These are phyloP conservation scores for Cucumis cinereus DNA, from an alignment of 306 rosid species.

Conservation along the genomic window DNA sequence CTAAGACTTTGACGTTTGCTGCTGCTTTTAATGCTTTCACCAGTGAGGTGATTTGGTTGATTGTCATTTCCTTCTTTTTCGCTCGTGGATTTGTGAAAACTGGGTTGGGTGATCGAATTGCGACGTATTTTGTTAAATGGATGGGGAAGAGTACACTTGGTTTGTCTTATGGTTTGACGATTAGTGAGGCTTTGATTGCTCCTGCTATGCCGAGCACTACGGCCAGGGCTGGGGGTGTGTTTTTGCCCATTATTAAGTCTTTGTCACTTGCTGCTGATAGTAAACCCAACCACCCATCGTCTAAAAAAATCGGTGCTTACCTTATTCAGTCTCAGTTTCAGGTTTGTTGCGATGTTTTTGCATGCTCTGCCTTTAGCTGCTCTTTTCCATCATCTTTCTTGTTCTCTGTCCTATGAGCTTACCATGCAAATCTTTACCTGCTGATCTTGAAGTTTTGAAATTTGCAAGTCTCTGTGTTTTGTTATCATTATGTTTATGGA, in stretches of 20 bases:
- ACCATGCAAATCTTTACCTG: neutral
- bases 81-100: constrained; percentile 97
- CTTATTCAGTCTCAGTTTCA: constrained; percentile 79
- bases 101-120: constrained; percentile 82
- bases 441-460: neutral
- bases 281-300: constrained; percentile 41
- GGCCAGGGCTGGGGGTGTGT: constrained; percentile 93
- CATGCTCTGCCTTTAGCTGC: neutral
- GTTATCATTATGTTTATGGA: neutral
- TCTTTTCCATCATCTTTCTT: neutral
- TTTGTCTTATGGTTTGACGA: constrained; percentile 66
- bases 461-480: neutral
- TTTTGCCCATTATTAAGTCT: constrained; percentile 82
- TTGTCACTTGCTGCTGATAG: constrained; percentile 77
- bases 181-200: constrained; percentile 80
- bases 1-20: constrained; percentile 50
- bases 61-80: constrained; percentile 88
- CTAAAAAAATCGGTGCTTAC: constrained; percentile 68
- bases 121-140: constrained; percentile 81
- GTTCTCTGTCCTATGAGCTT: neutral
- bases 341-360: constrained; percentile 27
- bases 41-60: constrained; percentile 85
- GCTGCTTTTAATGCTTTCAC: constrained; percentile 84
- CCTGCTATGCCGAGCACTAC: constrained; percentile 99
- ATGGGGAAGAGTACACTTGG: constrained; percentile 85